phyloP scores from a whole-genome alignment of 371 early-diverging fungal genomes.

The Rhizopus microsporus region DNA sequence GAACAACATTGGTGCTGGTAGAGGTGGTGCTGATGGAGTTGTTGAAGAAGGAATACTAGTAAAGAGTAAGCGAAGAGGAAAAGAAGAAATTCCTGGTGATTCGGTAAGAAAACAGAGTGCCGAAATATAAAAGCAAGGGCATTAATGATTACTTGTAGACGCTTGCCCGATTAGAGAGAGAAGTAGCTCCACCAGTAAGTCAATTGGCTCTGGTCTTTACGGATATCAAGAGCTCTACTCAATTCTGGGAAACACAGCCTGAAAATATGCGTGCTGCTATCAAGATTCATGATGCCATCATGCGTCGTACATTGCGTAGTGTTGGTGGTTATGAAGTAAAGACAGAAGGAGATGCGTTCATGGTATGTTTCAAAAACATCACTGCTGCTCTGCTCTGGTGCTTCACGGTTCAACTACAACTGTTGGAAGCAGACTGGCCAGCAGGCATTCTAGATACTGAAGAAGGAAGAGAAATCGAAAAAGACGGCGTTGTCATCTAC shows the following conservation, averaged over 20 bases:
- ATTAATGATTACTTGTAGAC: constrained; percentile 25
- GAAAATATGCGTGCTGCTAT: constrained; percentile 89
- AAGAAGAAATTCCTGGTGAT: constrained; percentile 56
- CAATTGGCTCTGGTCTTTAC: constrained; percentile 91
- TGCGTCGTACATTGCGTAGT: constrained; percentile 81
- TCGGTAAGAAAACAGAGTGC: constrained; percentile 29
- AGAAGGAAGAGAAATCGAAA: constrained; percentile 79
- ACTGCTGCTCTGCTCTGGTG: constrained; percentile 90
- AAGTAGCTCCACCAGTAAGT: constrained; percentile 86
- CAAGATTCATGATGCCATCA: constrained; percentile 84
- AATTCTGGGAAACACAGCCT: constrained; percentile 89
- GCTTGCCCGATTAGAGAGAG: constrained; percentile 70
- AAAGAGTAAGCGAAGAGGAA: constrained; percentile 46
- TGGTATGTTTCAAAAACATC: constrained; percentile 91
- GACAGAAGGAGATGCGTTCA: constrained; percentile 96
- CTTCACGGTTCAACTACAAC: constrained; percentile 81
- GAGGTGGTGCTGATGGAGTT: constrained; percentile 16
- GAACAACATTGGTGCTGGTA: constrained; percentile 21
- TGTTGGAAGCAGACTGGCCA: constrained; percentile 91
- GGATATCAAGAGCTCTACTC: constrained; percentile 93
- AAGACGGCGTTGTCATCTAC: constrained; percentile 68
- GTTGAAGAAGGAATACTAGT: constrained; percentile 28
- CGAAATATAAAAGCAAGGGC: neutral
- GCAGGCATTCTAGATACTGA: constrained; percentile 80
- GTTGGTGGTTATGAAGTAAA: constrained; percentile 97